Evolutionary conservation across 2,329 filamentous ascomycete genomes (phyloP), one percentile per base, ranked within the genome.

Genomic region (Aureobasidium sp.): DNA sequence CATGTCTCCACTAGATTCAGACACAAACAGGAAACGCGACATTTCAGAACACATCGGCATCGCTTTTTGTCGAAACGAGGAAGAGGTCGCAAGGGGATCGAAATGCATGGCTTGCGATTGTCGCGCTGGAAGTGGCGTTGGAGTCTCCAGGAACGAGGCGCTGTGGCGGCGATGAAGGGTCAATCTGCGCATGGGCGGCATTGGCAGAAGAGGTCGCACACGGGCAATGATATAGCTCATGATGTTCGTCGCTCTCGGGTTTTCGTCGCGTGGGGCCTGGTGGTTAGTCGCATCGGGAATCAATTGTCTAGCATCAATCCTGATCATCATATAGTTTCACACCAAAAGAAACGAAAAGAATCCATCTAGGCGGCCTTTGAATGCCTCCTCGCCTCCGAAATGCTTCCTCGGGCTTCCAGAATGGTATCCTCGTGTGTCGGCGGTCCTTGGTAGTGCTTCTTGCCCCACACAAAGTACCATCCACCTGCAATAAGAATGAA

Each of bases 391-490:
- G 35, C 48, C 14, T 41, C 45, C 2, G 34, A 34, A 16, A 40
- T 41, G 21, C 48, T 41, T 25, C 48, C 25, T 21, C 14, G 40
- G 17, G 48, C 17, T 14, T 51, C 48, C 6, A 51, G 48, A 16
- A 57, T 61, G 8, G 67, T 64, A 41, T 67, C 66, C 11, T 65
- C 61, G 37, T 70, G 66, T 27, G 70, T 62, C 29, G 68, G 57
- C 1, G 81, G 83, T 14, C 83, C 83, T 40, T 74, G 73, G 68
- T 86, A 86, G 68, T 88, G 80, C 69, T 81, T 79, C 68, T 79
- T 78, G 29, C 85, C 85, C 82, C 83, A 86, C 48, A 75, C 74
- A 59, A 80, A 71, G 71, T 89, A 89, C 84, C 84, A 89, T 6
- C 70, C 66, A 8, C 73, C 75, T 1, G 85, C 79, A 54, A 88